phyloP scores from a whole-genome alignment of 768 basidiomycete genomes.

The Polyporus arcularius region DNA sequence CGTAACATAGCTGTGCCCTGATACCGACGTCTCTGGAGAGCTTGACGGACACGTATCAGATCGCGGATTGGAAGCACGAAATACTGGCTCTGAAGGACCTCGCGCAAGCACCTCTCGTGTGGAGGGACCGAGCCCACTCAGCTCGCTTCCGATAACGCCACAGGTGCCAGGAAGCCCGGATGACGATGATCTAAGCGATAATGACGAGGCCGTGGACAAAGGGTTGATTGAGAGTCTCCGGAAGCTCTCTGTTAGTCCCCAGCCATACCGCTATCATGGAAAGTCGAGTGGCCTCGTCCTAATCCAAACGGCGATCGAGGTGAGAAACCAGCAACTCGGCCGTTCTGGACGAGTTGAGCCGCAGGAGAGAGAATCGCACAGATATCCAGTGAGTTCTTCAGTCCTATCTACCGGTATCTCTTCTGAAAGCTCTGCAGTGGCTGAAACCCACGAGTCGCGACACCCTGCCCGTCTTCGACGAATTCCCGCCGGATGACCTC shows the following conservation, averaged over 20 bases:
- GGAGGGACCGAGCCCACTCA: neutral
- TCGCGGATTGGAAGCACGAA: neutral
- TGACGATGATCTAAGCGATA: neutral
- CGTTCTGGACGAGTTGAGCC: neutral
- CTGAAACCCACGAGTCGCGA: neutral
- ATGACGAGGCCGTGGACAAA: neutral
- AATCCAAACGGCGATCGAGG: neutral
- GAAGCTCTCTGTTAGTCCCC: neutral
- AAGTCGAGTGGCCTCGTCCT: neutral
- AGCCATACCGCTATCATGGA: neutral
- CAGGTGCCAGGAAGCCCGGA: neutral
- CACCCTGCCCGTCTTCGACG: neutral
- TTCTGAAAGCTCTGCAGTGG: neutral
- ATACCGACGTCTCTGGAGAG: neutral
- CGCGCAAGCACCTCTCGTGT: neutral
- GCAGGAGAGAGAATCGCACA: neutral
- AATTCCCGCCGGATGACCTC: conserved; percentile 67
- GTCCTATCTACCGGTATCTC: neutral
- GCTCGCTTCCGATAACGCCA: neutral
- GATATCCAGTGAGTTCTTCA: neutral
- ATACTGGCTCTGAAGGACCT: neutral
- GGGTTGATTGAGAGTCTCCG: neutral
- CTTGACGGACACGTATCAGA: neutral
- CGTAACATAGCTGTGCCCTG: neutral
- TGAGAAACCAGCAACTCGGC: neutral